phyloP scores from a whole-genome alignment of 2,329 filamentous ascomycete genomes.

The Keithomyces neogunnii region DNA sequence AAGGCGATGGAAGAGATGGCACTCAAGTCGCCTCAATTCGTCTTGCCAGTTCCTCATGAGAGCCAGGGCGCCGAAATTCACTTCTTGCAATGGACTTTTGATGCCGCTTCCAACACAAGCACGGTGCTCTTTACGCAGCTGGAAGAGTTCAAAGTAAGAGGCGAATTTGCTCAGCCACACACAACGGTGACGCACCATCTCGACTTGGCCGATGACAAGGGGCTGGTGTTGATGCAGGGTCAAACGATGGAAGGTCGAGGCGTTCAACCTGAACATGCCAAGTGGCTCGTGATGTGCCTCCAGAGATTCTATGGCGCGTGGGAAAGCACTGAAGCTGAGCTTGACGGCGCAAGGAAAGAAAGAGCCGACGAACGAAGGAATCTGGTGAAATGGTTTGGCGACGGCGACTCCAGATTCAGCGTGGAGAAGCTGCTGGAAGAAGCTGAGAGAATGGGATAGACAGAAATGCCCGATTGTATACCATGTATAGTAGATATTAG shows the following conservation, averaged over 20 bases:
- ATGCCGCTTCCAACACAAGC: constrained; percentile 51
- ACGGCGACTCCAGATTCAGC: constrained; percentile 70
- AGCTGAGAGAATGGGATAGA: constrained; percentile 65
- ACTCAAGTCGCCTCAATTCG: constrained; percentile 73
- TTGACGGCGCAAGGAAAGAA: constrained; percentile 36
- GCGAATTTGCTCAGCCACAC: constrained; percentile 84
- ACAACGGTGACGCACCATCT: constrained; percentile 89
- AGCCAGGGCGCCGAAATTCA: constrained; percentile 78
- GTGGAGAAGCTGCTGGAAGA: constrained; percentile 83
- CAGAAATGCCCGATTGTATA: neutral
- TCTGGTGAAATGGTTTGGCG: constrained; percentile 74
- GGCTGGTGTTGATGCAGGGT: constrained; percentile 80
- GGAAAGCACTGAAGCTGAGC: constrained; percentile 33
- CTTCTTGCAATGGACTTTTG: constrained; percentile 94
- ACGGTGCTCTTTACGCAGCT: constrained; percentile 90
- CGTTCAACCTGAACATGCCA: constrained; percentile 71
- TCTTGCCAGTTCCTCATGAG: constrained; percentile 72
- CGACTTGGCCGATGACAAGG: constrained; percentile 67
- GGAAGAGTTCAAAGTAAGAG: constrained; percentile 84
- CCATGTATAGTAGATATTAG: neutral
- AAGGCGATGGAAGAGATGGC: constrained; percentile 62
- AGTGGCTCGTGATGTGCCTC: constrained; percentile 84
- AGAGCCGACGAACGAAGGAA: constrained; percentile 55
- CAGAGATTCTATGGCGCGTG: constrained; percentile 84
- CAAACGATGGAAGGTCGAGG: constrained; percentile 68